Conservation (phyloP, 139 green algal genomes). For the Chlamydomonas asymmetrica region DNA sequence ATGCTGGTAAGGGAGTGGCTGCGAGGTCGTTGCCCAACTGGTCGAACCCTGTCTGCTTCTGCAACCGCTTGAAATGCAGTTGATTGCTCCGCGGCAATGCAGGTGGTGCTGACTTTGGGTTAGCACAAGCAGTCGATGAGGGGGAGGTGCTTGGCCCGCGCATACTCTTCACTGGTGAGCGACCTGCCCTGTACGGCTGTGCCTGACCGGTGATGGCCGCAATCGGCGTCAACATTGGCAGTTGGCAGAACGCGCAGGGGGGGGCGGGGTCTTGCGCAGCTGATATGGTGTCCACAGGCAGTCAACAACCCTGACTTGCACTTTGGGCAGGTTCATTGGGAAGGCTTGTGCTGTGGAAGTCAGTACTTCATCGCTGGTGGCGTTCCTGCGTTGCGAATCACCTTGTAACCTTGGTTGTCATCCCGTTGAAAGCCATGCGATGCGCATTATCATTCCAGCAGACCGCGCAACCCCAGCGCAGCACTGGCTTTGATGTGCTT, state of each 20-base stretch:
- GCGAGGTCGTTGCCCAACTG: too few relatives aligned
- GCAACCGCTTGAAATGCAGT: background rate
- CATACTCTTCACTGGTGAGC: slow-evolving; percentile 60
- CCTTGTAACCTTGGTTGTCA: too few relatives aligned
- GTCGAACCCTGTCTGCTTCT: background rate
- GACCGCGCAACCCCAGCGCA: too few relatives aligned
- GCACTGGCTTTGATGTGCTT: too few relatives aligned
- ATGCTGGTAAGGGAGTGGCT: slow-evolving; percentile 29
- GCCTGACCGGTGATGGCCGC: too few relatives aligned
- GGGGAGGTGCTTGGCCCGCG: slow-evolving; percentile 55
- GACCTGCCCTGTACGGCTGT: too few relatives aligned
- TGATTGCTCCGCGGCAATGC: background rate
- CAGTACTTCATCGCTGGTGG: too few relatives aligned
- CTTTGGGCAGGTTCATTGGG: background rate
- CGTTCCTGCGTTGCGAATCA: too few relatives aligned
- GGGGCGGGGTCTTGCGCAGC: background rate
- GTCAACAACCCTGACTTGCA: background rate
- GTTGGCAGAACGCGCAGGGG: background rate
- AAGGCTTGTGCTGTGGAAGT: background rate
- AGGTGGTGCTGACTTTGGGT: slow-evolving; percentile 67
- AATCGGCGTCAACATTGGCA: too few relatives aligned
- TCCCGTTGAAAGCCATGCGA: too few relatives aligned
- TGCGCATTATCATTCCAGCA: too few relatives aligned
- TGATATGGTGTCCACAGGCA: background rate
- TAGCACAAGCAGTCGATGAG: slow-evolving; percentile 68